Evolutionary conservation across 225 moss, liverwort and hornwort species (phyloP).

Genomic region (Physcomitrium patens): DNA sequence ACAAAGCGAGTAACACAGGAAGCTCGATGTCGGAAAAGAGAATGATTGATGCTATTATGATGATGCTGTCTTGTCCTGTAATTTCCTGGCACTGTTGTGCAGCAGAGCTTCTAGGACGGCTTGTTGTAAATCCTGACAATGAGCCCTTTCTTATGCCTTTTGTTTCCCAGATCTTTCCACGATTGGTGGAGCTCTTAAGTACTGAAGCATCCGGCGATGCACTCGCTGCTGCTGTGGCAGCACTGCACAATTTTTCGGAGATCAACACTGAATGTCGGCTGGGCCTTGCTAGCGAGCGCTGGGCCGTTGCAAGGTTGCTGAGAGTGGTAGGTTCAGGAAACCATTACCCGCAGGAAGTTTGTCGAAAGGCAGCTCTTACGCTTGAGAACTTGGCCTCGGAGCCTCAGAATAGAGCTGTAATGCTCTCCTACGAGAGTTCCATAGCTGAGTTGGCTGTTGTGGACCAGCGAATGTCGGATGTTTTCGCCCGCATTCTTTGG

Average conservation of each 20-base stretch:
- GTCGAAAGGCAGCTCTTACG: constrained; percentile 85
- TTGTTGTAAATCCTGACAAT: constrained; percentile 97
- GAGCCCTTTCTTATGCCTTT: constrained; percentile 82
- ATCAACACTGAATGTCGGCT: constrained; percentile 94
- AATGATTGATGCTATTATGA: constrained; percentile 75
- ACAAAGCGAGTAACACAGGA: constrained; percentile 55
- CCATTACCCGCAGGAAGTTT: constrained; percentile 69
- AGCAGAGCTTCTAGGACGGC: constrained; percentile 84
- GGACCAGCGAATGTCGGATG: constrained; percentile 83
- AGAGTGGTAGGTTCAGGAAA: constrained; percentile 65
- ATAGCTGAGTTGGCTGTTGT: constrained; percentile 84
- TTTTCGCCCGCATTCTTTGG: constrained; percentile 91
- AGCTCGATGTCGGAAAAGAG: constrained; percentile 63
- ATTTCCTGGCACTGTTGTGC: constrained; percentile 90
- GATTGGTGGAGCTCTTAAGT: constrained; percentile 83
- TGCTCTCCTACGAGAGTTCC: constrained; percentile 73
- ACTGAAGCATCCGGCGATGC: constrained; percentile 62
- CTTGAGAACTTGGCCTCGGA: constrained; percentile 90
- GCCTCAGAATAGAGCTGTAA: constrained; percentile 84
- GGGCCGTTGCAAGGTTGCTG: constrained; percentile 80
- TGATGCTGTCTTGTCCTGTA: constrained; percentile 76
- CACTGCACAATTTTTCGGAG: constrained; percentile 95
- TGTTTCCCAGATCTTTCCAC: constrained; percentile 74
- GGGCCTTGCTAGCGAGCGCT: constrained; percentile 88
- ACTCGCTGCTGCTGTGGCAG: constrained; percentile 91